These are phyloP conservation scores for Geotrichum candidum DNA, from an alignment of 1,139 yeast species.

Conservation along the genomic window DNA sequence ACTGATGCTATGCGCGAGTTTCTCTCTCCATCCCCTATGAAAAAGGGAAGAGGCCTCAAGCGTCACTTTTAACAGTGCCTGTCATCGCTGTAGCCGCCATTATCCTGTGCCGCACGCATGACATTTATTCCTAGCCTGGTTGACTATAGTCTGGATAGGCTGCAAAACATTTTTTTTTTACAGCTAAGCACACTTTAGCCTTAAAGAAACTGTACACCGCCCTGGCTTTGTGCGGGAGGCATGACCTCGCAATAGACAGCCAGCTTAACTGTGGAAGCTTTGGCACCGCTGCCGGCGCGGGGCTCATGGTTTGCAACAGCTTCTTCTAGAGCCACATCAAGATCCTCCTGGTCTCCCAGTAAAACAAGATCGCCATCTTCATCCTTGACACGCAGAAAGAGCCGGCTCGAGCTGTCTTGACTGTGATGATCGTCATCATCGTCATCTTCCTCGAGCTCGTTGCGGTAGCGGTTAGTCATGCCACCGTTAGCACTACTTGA, in stretches of 20 bases:
- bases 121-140: no score
- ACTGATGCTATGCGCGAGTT: no score
- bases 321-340: constrained; percentile 8
- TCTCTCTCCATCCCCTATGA: no score
- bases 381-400: constrained; percentile 1
- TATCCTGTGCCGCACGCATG: no score
- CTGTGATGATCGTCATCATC: background rate
- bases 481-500: background rate
- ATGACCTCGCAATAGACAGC: background rate
- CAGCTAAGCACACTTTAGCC: no score
- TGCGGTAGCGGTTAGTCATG: background rate
- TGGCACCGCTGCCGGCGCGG: background rate
- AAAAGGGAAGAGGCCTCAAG: no score
- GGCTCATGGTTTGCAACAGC: background rate
- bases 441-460: background rate
- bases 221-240: background rate
- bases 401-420: background rate
- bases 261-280: background rate
- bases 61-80: no score
- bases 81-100: no score
- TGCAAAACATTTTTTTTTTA: no score
- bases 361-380: constrained; percentile 11
- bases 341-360: constrained; percentile 10
- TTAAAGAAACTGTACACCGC: background rate
- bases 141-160: no score